Evolutionary conservation across 257 asterid species (phyloP), one percentile per base, ranked within the genome.

Genomic region (Nicotiana noctiflora): DNA sequence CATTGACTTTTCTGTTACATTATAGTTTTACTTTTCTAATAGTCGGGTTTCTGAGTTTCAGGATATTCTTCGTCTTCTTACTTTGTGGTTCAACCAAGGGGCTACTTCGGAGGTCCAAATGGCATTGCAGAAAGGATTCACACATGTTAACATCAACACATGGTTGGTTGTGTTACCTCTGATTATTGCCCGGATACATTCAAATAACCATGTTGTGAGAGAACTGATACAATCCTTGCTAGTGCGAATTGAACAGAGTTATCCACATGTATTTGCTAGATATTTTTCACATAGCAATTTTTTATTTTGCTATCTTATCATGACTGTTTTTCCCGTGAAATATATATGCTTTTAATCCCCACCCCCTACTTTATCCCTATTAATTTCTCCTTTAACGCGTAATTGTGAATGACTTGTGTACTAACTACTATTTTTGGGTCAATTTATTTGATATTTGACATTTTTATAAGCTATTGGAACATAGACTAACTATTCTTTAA

Each of bases 111-210:
- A 96, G 85, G 99, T 96, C 83, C 99, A 96, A 88, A 86, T 82
- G 93, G 99, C 99, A 81, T 79, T 96, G 80, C 97, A 96, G 90
- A 92, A 82, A 85, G 99, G 99, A 76, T 96, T 96, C 88, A 85
- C 92, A 21, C 98, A 90, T 83, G 99, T 96, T 84, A 96, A 91
- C 81, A 96, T 96, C 90, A 94, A 96, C 87, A 96, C 98, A 51
- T 96, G 99, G 99, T 83, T 96, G 94, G 99, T 91, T 86, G 99
- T 96, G 81, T 90, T 96, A 88, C 99, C 99, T 51, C 99, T 94
- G 90, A 96, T 96, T 87, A 96, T 96, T 86, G 99, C 99, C 77
- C 87, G 99, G 90, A 96, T 96, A 89, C 99, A 96, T 91, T 96
- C 98, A 77, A 96, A 96, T 88, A 90, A 90, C 84, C 94, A 83